These are phyloP conservation scores for Microthyrium microscopicum DNA, from an alignment of 2,329 filamentous ascomycete species.

Conservation along the genomic window DNA sequence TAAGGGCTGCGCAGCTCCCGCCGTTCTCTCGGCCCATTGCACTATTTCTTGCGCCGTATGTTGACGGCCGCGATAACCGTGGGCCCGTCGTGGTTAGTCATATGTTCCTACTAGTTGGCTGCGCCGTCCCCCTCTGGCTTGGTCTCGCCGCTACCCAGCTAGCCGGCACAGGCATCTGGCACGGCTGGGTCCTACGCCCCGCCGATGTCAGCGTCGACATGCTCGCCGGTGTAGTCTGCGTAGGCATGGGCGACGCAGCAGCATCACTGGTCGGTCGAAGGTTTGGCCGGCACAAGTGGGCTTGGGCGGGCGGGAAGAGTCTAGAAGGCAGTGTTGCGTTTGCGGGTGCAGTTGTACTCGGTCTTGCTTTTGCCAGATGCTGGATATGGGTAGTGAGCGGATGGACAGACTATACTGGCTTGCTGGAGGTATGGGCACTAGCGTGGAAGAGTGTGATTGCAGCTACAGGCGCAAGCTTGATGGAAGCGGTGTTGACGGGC, in stretches of 20 bases:
- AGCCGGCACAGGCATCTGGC: conserved; percentile 34
- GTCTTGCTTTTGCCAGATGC: conserved; percentile 49
- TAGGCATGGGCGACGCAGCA: conserved; percentile 87
- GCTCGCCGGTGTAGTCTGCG: conserved; percentile 83
- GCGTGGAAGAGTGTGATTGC: conserved; percentile 50
- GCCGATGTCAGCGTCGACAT: conserved; percentile 75
- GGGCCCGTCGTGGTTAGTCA: conserved; percentile 92
- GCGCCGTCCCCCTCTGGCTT: conserved; percentile 87
- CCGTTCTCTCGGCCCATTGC: conserved; percentile 77
- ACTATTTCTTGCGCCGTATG: conserved; percentile 77
- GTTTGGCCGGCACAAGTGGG: conserved; percentile 78
- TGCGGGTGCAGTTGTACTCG: conserved; percentile 57
- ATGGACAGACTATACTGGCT: conserved; percentile 15
- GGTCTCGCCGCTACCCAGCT: conserved; percentile 44
- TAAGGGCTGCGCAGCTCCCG: conserved; percentile 80
- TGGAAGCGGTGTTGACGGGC: conserved; percentile 86
- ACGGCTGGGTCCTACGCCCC: conserved; percentile 55
- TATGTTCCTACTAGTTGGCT: conserved; percentile 89
- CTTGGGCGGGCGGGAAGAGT: conserved; percentile 93
- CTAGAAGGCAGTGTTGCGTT: conserved; percentile 78
- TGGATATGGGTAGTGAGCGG: conserved; percentile 68
- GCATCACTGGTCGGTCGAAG: conserved; percentile 79
- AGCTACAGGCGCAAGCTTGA: conserved; percentile 67
- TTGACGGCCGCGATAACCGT: conserved; percentile 81
- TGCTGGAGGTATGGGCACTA: conserved; percentile 25